Percentiles rank a stretch among this genome's conserved stretches.
Evolutionary conservation across 1,284 basidiomycete species (phyloP).

Genomic region (Pseudomicrostroma phylloplanum): DNA sequence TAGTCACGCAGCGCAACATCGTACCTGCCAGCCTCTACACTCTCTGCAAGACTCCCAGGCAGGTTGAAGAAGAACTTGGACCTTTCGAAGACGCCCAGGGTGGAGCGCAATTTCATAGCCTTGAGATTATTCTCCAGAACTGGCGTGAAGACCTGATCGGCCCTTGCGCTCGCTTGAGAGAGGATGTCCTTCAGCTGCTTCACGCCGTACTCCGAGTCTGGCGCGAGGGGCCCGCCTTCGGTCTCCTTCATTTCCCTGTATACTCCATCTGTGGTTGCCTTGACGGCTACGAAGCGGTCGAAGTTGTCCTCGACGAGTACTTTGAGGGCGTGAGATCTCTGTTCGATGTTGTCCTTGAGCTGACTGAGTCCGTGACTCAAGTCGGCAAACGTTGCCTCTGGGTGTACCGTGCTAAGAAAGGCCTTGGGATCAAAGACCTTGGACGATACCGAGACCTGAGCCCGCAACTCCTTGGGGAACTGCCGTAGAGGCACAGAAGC

Average conservation of each 20-base stretch:
- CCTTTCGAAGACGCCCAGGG: conserved; percentile 88
- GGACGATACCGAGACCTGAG: conserved; percentile 56
- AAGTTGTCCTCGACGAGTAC: conserved; percentile 97
- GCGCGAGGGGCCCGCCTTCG: conserved; percentile 71
- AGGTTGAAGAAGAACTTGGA: conserved; percentile 99
- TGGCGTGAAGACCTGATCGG: conserved; percentile 91
- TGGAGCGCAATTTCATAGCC: conserved; percentile 83
- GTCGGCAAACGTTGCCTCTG: conserved; percentile 91
- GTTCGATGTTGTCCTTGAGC: conserved; percentile 39
- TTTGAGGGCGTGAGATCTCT: conserved; percentile 78
- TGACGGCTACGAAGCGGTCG: conserved; percentile 94
- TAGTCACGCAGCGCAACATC: conserved; percentile 91
- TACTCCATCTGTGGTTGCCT: conserved; percentile 87
- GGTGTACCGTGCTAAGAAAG: conserved; percentile 85
- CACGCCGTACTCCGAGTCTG: conserved; percentile 73
- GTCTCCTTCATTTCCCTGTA: conserved; percentile 72
- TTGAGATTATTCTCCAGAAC: conserved; percentile 93
- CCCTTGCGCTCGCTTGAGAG: conserved; percentile 66
- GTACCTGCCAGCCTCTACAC: conserved; percentile 69
- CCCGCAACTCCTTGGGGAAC: conserved; percentile 24
- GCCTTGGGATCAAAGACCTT: conserved; percentile 94
- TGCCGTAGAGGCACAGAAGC: conserved; percentile 21
- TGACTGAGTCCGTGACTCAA: conserved; percentile 55
- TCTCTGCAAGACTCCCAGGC: conserved; percentile 82
- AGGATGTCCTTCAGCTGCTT: conserved; percentile 65